Percentiles rank a stretch among this genome's conserved stretches.
Evolutionary conservation across 257 asterid genomes (phyloP).

Genomic region (Mitragyna speciosa): DNA sequence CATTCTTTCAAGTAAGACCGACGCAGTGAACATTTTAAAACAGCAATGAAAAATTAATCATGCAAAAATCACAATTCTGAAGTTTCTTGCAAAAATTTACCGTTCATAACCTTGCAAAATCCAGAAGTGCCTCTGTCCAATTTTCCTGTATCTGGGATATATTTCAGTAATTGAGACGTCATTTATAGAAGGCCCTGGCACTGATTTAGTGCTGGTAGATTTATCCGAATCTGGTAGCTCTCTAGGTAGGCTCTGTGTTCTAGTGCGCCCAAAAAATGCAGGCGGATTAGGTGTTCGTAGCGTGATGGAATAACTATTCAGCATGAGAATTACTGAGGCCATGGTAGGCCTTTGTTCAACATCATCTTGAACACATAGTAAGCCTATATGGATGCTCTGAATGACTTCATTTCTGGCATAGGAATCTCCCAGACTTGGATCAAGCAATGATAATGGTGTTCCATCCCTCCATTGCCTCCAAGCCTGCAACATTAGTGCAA

Average conservation of each 20-base stretch:
- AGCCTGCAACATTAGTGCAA: conserved; percentile 8
- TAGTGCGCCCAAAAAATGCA: conserved; percentile 1
- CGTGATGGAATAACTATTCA: conserved; percentile 3
- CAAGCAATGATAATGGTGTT: conserved; percentile 19
- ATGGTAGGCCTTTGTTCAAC: conserved; percentile 26
- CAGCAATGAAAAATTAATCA: too few species aligned
- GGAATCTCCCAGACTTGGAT: conserved; percentile 19
- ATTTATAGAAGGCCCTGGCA: background rate
- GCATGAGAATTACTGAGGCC: conserved; percentile 29
- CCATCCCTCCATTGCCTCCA: conserved; percentile 32
- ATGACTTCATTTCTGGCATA: conserved; percentile 13
- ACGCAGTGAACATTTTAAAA: too few species aligned
- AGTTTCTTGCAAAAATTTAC: too few species aligned
- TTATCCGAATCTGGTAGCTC: background rate
- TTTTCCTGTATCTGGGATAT: too few species aligned
- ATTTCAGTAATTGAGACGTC: background rate
- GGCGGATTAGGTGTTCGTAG: conserved; percentile 17
- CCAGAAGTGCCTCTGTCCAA: too few species aligned
- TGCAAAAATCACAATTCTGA: too few species aligned
- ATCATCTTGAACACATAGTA: conserved; percentile 32
- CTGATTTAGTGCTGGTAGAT: background rate
- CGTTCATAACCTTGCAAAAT: too few species aligned
- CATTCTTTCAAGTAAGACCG: too few species aligned
- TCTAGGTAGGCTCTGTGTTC: background rate
- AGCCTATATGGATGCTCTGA: conserved; percentile 22